Percentiles rank a stretch among this genome's conserved stretches.
Conservation (phyloP, 2,329 filamentous ascomycete genomes). For the Ilyonectria sp. region DNA sequence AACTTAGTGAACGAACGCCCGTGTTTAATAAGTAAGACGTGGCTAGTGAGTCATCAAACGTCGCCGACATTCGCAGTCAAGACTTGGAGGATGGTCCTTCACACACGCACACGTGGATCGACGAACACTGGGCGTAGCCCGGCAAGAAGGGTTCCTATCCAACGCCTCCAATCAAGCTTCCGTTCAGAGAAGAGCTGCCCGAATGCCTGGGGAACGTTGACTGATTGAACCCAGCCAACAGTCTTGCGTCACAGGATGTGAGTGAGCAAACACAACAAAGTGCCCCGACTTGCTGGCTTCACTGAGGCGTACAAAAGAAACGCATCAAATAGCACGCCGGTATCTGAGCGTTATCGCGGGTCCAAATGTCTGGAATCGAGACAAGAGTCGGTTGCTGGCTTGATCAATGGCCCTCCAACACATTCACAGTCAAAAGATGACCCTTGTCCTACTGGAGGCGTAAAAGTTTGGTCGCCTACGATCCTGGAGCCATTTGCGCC, state of each 20-base stretch:
- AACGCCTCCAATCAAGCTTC: not conserved
- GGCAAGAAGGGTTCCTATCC: not conserved
- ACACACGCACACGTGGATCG: not conserved
- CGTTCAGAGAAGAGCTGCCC: not conserved
- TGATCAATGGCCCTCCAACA: not conserved
- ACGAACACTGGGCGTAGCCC: not conserved
- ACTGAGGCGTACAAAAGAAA: not conserved
- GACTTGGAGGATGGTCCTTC: not conserved
- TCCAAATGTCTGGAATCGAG: not conserved
- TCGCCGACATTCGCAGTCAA: not conserved
- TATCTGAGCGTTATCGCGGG: not conserved
- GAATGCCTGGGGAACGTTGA: not conserved
- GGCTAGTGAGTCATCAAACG: not conserved
- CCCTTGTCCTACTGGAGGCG: conserved; percentile 7
- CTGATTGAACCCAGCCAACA: not conserved
- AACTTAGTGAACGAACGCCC: not conserved
- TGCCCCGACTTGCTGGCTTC: not conserved
- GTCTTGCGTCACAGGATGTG: not conserved
- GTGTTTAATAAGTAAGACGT: not conserved
- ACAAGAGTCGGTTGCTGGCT: conserved; percentile 1
- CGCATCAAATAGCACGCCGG: not conserved
- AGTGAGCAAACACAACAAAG: not conserved
- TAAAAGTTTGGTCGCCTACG: conserved; percentile 7
- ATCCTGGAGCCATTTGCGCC: not conserved
- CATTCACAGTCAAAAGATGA: conserved; percentile 1